Evolutionary conservation across 306 rosid genomes (phyloP).

Genomic region (Cercis canadensis): DNA sequence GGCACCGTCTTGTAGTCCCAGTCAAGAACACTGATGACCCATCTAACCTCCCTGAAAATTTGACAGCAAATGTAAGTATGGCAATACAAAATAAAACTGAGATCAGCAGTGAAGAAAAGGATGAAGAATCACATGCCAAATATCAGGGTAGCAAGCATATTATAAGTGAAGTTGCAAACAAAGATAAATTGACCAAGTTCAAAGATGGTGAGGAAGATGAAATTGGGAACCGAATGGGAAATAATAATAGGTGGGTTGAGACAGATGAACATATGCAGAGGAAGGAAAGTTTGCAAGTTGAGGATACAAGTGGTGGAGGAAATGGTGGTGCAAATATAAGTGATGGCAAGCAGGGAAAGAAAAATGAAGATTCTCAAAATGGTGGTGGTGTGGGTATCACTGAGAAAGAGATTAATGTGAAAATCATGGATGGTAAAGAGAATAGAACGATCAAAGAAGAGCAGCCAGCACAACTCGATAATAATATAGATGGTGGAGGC

Average conservation of each 20-base stretch:
- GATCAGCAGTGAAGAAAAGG: slow-evolving; percentile 24
- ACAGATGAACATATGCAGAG: slow-evolving; percentile 22
- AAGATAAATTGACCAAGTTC: background rate
- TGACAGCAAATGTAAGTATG: slow-evolving; percentile 36
- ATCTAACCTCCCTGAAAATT: slow-evolving; percentile 33
- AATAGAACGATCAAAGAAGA: slow-evolving; percentile 23
- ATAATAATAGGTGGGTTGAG: slow-evolving; percentile 4
- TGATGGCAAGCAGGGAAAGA: slow-evolving; percentile 23
- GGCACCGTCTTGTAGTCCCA: slow-evolving; percentile 48
- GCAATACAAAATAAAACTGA: slow-evolving; percentile 29
- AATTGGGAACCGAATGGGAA: background rate
- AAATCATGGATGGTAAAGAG: slow-evolving; percentile 34
- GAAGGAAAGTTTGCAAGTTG: slow-evolving; percentile 22
- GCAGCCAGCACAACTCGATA: slow-evolving; percentile 29
- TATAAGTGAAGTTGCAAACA: slow-evolving; percentile 1
- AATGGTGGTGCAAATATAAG: background rate
- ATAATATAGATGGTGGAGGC: slow-evolving; percentile 23
- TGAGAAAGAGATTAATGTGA: background rate
- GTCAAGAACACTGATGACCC: slow-evolving; percentile 48
- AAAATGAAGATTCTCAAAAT: slow-evolving; percentile 31
- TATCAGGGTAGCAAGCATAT: slow-evolving; percentile 24
- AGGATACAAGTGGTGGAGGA: background rate
- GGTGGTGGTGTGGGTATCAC: slow-evolving; percentile 19
- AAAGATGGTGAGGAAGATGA: slow-evolving; percentile 6
- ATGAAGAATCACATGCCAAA: slow-evolving; percentile 3